Conservation (phyloP, 1,284 basidiomycete species). For the Ceratobasidium theobromae region DNA sequence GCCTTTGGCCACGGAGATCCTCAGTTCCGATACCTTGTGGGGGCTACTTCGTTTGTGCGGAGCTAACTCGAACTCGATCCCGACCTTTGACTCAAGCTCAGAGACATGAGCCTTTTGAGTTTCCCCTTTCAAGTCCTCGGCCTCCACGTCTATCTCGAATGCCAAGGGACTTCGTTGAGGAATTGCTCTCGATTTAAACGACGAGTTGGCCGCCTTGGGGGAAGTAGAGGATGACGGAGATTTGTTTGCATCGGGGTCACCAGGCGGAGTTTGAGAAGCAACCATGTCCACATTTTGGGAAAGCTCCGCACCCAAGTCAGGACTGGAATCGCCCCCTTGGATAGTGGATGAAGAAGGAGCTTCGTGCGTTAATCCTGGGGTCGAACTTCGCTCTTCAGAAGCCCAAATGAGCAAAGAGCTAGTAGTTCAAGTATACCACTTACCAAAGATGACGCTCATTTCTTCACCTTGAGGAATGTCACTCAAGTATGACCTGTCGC, state of each 20-base stretch:
- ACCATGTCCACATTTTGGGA: not conserved
- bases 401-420: not conserved
- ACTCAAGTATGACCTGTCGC: conserved; percentile 1
- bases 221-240: conserved; percentile 10
- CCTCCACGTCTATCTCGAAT: not conserved
- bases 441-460: conserved; percentile 5
- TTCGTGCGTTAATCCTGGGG: not conserved
- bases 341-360: not conserved
- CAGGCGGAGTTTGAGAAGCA: not conserved
- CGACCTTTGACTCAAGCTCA: not conserved
- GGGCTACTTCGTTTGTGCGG: not conserved
- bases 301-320: not conserved
- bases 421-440: not conserved
- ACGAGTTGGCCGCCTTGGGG: not conserved
- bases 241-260: not conserved
- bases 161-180: not conserved
- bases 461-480: conserved; percentile 4
- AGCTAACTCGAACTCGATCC: conserved; percentile 11
- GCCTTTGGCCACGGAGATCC: not conserved
- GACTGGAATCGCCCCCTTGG: not conserved
- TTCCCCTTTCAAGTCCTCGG: not conserved
- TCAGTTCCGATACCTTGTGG: not conserved
- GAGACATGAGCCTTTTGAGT: not conserved
- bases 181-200: conserved; percentile 5
- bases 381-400: not conserved